Evolutionary conservation across 73 alveolate species (phyloP).

Genomic region (Paramecium primaurelia): DNA sequence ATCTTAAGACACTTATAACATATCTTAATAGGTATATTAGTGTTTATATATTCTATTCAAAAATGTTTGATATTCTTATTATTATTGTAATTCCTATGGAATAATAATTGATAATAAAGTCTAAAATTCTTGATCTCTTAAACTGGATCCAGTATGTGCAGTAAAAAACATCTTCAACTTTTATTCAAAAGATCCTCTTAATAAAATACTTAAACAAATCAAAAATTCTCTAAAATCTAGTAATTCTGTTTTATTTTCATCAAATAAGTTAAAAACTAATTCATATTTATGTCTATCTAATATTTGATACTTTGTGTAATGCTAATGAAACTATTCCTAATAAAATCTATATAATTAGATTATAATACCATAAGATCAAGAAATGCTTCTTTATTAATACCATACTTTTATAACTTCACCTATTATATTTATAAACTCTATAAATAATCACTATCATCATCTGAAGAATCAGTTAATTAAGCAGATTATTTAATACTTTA

Average conservation of each 20-base stretch:
- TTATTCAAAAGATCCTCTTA: conserved; percentile 29
- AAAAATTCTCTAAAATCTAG: conserved; percentile 37
- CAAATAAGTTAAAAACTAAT: not conserved
- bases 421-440: not conserved
- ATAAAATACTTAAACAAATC: not conserved
- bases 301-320: not conserved
- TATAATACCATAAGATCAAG: not conserved
- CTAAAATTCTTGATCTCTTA: not conserved
- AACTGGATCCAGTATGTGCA: conserved; percentile 17
- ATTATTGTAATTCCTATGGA: not conserved
- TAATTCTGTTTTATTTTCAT: not conserved
- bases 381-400: not conserved
- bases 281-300: not conserved
- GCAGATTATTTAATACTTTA: not conserved
- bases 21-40: not conserved
- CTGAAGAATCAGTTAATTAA: conserved; percentile 27
- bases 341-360: not conserved
- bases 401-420: not conserved
- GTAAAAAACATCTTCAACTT: conserved; percentile 40
- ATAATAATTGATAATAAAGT: not conserved
- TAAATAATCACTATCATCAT: not conserved
- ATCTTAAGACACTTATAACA: not conserved
- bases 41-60: not conserved
- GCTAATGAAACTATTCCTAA: not conserved
- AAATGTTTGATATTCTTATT: not conserved